Conservation (phyloP, 768 basidiomycete species). For the Tephrocybe rancida region DNA sequence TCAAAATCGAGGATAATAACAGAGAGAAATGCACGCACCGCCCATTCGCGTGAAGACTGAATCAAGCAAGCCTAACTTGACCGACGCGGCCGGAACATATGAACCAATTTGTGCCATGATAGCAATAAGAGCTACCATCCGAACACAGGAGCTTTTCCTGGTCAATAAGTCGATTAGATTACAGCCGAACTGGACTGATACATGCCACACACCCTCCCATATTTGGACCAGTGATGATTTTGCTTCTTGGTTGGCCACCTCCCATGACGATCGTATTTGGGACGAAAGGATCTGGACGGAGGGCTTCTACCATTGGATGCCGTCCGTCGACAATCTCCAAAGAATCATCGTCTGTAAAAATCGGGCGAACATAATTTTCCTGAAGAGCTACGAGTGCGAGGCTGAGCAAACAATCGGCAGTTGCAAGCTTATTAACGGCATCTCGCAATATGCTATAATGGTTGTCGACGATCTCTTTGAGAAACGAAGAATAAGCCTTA, state of each 20-base stretch:
- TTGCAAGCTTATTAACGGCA: conserved; percentile 79
- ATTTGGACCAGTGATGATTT: conserved; percentile 84
- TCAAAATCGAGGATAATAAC: conserved; percentile 6
- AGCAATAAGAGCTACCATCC: conserved; percentile 76
- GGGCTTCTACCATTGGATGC: conserved; percentile 90
- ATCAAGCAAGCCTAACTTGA: conserved; percentile 80
- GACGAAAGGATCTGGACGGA: conserved; percentile 81
- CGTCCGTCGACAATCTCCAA: conserved; percentile 83
- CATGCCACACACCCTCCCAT: conserved; percentile 64
- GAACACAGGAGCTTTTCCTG: conserved; percentile 83
- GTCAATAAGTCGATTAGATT: too few species aligned
- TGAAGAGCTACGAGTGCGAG: conserved; percentile 79
- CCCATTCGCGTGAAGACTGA: conserved; percentile 90
- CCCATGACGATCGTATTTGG: conserved; percentile 80
- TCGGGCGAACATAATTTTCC: conserved; percentile 77
- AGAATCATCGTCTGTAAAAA: conserved; percentile 64
- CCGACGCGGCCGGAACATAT: conserved; percentile 82
- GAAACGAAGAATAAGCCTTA: conserved; percentile 67
- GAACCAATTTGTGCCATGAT: conserved; percentile 93
- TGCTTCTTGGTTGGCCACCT: conserved; percentile 48
- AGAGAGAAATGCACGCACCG: conserved; percentile 43
- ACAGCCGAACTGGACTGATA: not conserved
- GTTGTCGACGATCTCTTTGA: conserved; percentile 65
- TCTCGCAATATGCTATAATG: conserved; percentile 75
- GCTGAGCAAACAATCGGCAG: conserved; percentile 85